Percentiles rank a stretch among this genome's conserved stretches.
Conservation (phyloP, 768 basidiomycete species). For the Pleurotus cornucopiae region DNA sequence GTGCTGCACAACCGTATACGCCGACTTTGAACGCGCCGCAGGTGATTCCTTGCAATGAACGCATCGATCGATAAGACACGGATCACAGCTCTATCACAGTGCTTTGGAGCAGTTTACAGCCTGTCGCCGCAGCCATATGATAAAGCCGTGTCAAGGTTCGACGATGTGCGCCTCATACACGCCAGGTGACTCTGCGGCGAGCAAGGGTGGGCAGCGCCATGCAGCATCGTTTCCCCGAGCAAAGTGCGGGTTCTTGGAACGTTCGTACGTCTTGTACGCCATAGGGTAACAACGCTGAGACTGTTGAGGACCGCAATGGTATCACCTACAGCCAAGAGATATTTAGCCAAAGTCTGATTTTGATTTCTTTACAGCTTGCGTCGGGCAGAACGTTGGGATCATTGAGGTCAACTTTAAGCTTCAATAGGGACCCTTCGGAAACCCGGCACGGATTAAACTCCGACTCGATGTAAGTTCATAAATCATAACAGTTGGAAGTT, state of each 20-base stretch:
- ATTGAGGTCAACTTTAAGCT: too few species aligned
- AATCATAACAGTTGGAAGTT: too few species aligned
- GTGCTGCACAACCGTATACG: background rate
- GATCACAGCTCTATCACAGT: conserved; percentile 5
- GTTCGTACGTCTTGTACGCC: background rate
- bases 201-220: background rate
- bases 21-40: background rate
- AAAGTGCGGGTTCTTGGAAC: background rate
- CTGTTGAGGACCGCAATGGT: background rate
- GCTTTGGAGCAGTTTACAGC: background rate
- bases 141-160: background rate
- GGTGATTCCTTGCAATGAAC: conserved; percentile 2
- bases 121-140: conserved; percentile 1
- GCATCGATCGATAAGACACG: conserved; percentile 7
- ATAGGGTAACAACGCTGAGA: background rate
- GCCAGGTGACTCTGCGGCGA: background rate
- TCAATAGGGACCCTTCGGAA: too few species aligned
- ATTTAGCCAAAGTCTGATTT: too few species aligned
- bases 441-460: too few species aligned
- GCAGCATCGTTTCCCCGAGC: background rate
- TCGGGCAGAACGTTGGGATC: too few species aligned
- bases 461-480: too few species aligned
- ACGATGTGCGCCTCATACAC: background rate
- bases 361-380: too few species aligned
- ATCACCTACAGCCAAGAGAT: background rate